Evolutionary conservation across 352 stramenopile species (phyloP), one percentile per base, ranked within the genome.

Genomic region (Globisporangium barbulae): DNA sequence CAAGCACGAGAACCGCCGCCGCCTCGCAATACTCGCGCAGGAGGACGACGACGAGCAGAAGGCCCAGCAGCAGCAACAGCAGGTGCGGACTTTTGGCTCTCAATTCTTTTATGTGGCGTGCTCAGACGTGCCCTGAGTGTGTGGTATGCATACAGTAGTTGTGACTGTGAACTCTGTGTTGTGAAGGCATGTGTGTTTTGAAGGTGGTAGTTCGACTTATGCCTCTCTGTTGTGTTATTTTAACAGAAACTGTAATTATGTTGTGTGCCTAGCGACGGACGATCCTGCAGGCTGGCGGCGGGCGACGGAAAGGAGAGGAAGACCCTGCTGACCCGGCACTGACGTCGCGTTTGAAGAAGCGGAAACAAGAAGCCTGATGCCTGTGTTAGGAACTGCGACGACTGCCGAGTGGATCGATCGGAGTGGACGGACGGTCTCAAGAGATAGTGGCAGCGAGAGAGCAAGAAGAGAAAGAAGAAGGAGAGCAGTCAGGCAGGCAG

Each of bases 211-310:
- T 84, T 89, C 81, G 81, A 93, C 83, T 91, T 90, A 91, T 93
- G 72, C 72, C 79, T 83, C 66, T 89, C 61, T 89, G 75, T 89
- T 92, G 74, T 93, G 75, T 88, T 48, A 48, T 88, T 76, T 91
- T 93, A 93, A 93, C 85, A 93, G 85, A 91, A 91, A 84, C 80
- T 93, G 82, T 93, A 93, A 93, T 91, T 90, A 83, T 93, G 84
- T 91, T 72, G 35, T 91, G 81, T 93, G 76, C 79, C 74, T 89
- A 93, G 85, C 85, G 82, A 88, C 85, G 85, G 74, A 86, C 77
- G 52, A 58, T 58, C 74, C 57, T 82, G 28, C 33, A 42, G 65
- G 78, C 79, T 68, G 77, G 81, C 35, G 35, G 35, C 68, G 65
- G 75, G 48, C 73, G 82, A 82, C 73, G 83, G 64, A 93, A 93